Conservation (phyloP, 768 basidiomycete genomes). For the Lepiota subincarnata region DNA sequence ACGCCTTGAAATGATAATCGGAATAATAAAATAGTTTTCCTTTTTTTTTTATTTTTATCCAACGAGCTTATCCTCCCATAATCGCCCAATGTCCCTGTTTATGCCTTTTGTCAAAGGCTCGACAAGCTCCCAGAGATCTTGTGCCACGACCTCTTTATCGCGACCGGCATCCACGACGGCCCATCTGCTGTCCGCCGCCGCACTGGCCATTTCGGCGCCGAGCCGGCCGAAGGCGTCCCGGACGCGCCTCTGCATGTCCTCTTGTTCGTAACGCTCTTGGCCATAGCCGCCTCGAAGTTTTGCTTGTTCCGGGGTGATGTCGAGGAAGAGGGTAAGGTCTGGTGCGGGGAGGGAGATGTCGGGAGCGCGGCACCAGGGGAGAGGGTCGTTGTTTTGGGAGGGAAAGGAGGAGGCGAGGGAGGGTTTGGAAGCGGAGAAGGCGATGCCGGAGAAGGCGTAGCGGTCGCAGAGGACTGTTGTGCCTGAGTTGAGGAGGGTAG, state of each 20-base stretch:
- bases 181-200: slow-evolving; percentile 35
- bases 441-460: slow-evolving; percentile 95
- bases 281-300: slow-evolving; percentile 76
- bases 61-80: slow-evolving; percentile 40
- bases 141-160: slow-evolving; percentile 43
- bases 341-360: slow-evolving; percentile 88
- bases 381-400: slow-evolving; percentile 31
- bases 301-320: slow-evolving; percentile 70
- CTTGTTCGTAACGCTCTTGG: slow-evolving; percentile 81
- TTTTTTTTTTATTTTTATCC: no score
- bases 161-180: slow-evolving; percentile 55
- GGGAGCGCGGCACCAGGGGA: slow-evolving; percentile 82
- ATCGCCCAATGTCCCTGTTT: slow-evolving; percentile 36
- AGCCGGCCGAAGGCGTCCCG: slow-evolving; percentile 55
- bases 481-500: slow-evolving; percentile 52
- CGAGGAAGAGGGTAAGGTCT: slow-evolving; percentile 84
- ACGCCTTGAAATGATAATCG: slow-evolving; percentile 1
- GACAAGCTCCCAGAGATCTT: slow-evolving; percentile 53
- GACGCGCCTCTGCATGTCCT: slow-evolving; percentile 69
- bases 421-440: slow-evolving; percentile 70
- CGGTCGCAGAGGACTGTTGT: slow-evolving; percentile 84
- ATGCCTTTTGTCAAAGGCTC: slow-evolving; percentile 36
- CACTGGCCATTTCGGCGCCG: slow-evolving; percentile 40
- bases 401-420: background rate
- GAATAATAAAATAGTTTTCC: background rate